Base-by-base conservation (phyloP, 1,284 basidiomycete species). In the Pascua sp. region DNA sequence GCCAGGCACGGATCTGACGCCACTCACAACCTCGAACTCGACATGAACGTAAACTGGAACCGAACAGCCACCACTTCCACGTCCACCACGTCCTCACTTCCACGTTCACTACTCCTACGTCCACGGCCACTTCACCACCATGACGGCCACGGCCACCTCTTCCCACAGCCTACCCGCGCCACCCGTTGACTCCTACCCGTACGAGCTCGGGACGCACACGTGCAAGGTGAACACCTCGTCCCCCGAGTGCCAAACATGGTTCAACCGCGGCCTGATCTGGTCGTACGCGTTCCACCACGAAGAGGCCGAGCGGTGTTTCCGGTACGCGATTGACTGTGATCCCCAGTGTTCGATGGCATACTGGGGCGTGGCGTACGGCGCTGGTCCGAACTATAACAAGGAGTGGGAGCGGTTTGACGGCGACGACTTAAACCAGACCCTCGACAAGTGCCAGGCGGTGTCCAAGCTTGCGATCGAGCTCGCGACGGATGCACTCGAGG, bases 361-460 rank as follows among this genome's bases (percentile, higher is more conserved):
- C 44, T 76, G 73, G 73, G 73, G 70, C 2, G 47, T 72, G 15
- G 70, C 70, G 3, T 74, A 73, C 44, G 63, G 70, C 15, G 50
- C 59, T 0, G 72, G 72, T 15, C 68, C 71, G 1, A 74, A 76
- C 47, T 76, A 76, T 64, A 74, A 74, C 65, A 71, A 72, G 59
- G 47, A 62, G 2, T 74, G 62, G 55, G 57, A 60, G 36, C 40
- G 56, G 46, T 64, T 63, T 37, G 59, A 64, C 54, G 32, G 38
- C 40, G 59, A 51, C 7, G 65, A 67, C n/a, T 46, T 67, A 37
- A 39, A 42, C 17, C 47, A 32, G 2, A 46, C 55, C 8, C 60
- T 67, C 5, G 8, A 9, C 15, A 45, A 48, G 36, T 64, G 60
- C 43, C 18, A 10, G 8, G 65, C 65, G 0, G 18, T 24, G 4